These are phyloP conservation scores for Pugionium cornutum DNA, from an alignment of 345 rosid species.

Conservation along the genomic window DNA sequence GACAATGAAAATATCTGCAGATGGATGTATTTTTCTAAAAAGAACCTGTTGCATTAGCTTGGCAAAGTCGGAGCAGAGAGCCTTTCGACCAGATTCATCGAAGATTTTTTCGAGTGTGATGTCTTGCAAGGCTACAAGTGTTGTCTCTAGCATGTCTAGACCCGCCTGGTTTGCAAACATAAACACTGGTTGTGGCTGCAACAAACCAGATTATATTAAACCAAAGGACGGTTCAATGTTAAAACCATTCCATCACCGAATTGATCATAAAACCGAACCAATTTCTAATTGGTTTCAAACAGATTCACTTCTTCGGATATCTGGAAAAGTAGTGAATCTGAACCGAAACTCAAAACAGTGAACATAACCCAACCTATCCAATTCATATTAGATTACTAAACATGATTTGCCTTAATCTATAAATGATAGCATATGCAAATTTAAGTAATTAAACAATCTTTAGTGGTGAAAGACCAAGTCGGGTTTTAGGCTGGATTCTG, in stretches of 20 bases:
- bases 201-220: conserved; percentile 17
- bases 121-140: conserved; percentile 92
- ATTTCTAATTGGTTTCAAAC: no score
- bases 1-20: not conserved
- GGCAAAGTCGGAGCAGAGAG: conserved; percentile 70
- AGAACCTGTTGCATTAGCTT: conserved; percentile 91
- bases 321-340: no score
- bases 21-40: not conserved
- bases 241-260: not conserved
- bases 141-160: conserved; percentile 98
- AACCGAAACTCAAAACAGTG: no score
- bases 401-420: no score
- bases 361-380: no score
- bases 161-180: conserved; percentile 97
- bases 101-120: conserved; percentile 87
- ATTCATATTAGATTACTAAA: no score
- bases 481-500: no score
- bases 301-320: no score
- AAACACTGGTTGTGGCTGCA: conserved; percentile 85
- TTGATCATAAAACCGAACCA: no score
- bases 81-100: conserved; percentile 84
- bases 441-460: no score
- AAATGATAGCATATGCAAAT: no score
- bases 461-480: no score
- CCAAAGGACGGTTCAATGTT: not conserved